These are phyloP conservation scores for Raddia guianensis DNA, from an alignment of 176 grass and related monocot species.

Conservation along the genomic window DNA sequence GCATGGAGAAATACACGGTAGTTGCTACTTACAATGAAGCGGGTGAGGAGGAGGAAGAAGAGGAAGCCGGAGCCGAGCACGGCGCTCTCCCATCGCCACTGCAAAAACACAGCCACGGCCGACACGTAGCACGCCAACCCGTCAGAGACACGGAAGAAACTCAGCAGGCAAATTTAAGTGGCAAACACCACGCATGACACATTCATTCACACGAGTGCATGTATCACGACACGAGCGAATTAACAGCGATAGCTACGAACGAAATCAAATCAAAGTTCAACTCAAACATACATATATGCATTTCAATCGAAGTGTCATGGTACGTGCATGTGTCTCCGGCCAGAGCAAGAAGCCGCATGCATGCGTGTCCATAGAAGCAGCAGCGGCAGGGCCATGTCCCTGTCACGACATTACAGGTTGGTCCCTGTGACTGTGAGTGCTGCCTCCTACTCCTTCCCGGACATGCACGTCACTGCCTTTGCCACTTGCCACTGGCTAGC, in stretches of 20 bases:
- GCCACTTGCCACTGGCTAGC: not conserved
- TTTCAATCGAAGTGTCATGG: not conserved
- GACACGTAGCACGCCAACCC: not conserved
- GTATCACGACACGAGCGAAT: too few relatives aligned
- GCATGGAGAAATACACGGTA: not conserved
- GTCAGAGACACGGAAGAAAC: not conserved
- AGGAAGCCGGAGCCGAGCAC: slow-evolving; percentile 84
- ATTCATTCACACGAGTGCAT: too few relatives aligned
- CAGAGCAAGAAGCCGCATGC: not conserved
- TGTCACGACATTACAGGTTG: not conserved
- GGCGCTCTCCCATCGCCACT: slow-evolving; percentile 97
- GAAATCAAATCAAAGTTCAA: not conserved
- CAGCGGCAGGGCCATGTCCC: not conserved
- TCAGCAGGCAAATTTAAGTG: not conserved
- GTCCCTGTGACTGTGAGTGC: too few relatives aligned
- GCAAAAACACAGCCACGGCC: slow-evolving; percentile 25
- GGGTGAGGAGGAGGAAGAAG: slow-evolving; percentile 89
- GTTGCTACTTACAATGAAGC: slow-evolving; percentile 73
- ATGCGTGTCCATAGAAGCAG: not conserved
- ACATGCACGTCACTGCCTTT: not conserved
- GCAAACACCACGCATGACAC: too few relatives aligned
- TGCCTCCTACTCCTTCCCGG: not conserved
- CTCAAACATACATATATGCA: not conserved
- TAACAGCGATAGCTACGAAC: not conserved
- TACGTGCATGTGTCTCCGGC: not conserved